Conservation (phyloP, 257 asterid species). For the Gynochthodes officinalis region DNA sequence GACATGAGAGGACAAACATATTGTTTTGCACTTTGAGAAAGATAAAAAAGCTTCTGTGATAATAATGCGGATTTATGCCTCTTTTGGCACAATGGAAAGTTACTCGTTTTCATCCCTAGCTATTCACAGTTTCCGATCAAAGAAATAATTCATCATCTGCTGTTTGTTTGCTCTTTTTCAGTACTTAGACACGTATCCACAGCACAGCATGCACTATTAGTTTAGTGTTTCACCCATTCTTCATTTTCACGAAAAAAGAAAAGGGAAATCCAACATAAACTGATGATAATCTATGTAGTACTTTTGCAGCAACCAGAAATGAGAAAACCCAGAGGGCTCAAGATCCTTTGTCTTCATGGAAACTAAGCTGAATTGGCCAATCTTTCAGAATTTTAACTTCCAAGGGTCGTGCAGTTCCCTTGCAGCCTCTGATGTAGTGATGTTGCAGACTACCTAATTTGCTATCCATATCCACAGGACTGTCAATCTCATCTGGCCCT, state of each 20-base stretch:
- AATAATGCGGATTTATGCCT: background rate
- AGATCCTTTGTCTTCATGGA: conserved; percentile 1
- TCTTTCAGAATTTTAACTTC: background rate
- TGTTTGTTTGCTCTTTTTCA: background rate
- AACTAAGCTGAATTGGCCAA: background rate
- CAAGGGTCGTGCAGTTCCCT: background rate
- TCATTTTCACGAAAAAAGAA: too few relatives aligned
- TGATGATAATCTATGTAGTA: background rate
- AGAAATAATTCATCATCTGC: conserved; percentile 31
- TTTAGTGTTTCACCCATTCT: too few relatives aligned
- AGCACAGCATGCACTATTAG: too few relatives aligned
- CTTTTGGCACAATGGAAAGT: conserved; percentile 14
- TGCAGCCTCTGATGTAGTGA: background rate
- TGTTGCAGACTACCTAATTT: too few relatives aligned
- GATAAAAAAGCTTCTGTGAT: background rate
- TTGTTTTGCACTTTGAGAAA: conserved; percentile 8
- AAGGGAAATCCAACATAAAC: background rate
- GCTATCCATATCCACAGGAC: background rate
- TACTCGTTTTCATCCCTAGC: conserved; percentile 28
- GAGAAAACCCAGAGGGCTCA: background rate
- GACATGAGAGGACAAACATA: conserved; percentile 9
- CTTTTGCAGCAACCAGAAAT: too few relatives aligned
- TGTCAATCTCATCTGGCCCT: background rate
- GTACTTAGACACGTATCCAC: conserved; percentile 3
- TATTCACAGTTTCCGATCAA: conserved; percentile 29